Base-by-base conservation (phyloP, 129 eudicot species). In the Escallonia rubra region DNA sequence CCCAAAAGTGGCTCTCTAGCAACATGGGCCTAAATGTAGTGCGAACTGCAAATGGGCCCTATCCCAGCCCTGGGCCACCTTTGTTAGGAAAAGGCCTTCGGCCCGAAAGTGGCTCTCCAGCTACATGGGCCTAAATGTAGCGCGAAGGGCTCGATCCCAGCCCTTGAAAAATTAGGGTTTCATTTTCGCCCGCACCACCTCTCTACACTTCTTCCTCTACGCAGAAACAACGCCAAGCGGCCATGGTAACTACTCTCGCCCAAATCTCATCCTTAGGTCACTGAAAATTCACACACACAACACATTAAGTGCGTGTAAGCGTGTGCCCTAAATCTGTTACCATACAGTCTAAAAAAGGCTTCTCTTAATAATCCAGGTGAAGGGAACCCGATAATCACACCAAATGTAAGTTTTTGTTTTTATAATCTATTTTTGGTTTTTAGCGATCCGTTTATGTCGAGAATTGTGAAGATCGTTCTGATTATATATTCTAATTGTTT, bases 331-430 rank as follows among this genome's bases (percentile, higher is more conserved):
- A 23, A 23, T 23, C 34, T 23, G 34, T 23, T 23, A 23, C 1
- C 34, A 10, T 59, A 8, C 63, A 39, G 44, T 38, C 43, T 59
- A 23, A 12, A 56, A 51, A 10, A 45, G 5, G 10, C 9, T 69
- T 41, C 51, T 42, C 34, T 61, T 71, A 57, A 53, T 62, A 23
- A 52, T 47, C 23, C 71, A 78, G 83, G 83, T 78, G 71, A 81
- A 81, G 67, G 60, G 86, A 81, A 62, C 82, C 86, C 3, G 86
- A 69, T 8, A 81, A 81, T 46, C 70, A 70, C 8, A 81, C 86
- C 65, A 81, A 81, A 53, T 81, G 86, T 81, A 73, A 10, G 60
- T 63, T 3, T 50, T 43, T 59, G 52, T 52, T 14, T 41, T 52
- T 14, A 14, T 6, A 14, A 42, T 43, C 34, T 23, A 23, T 23